Evolutionary conservation across 2,329 filamentous ascomycete genomes (phyloP).

Genomic region (Scytalidium lignicola): DNA sequence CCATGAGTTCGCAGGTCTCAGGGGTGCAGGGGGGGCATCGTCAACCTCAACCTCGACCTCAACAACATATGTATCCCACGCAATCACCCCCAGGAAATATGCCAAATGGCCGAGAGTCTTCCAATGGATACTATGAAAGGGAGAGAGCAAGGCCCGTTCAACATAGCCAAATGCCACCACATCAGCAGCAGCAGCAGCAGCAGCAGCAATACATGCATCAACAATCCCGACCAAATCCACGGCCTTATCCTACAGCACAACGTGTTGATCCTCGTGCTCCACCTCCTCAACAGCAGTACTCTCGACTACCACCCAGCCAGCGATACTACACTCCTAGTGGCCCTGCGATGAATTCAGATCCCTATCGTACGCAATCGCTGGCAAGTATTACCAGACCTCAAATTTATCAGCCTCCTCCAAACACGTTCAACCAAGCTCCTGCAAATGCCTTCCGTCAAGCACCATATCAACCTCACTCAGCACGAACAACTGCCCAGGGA

Average conservation of each 20-base stretch:
- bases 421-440: conserved; percentile 59
- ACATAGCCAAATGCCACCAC: conserved; percentile 8
- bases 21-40: conserved; percentile 52
- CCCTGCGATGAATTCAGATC: conserved; percentile 76
- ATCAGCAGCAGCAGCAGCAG: conserved; percentile 35
- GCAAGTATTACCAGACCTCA: conserved; percentile 70
- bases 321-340: conserved; percentile 50
- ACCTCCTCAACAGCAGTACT: conserved; percentile 37
- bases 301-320: conserved; percentile 43
- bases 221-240: conserved; percentile 56
- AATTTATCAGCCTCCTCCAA: conserved; percentile 60
- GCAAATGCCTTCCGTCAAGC: conserved; percentile 75
- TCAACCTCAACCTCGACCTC: conserved; percentile 55
- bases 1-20: conserved; percentile 48
- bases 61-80: conserved; percentile 32
- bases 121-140: conserved; percentile 46
- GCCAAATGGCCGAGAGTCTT: conserved; percentile 31
- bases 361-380: conserved; percentile 89
- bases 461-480: conserved; percentile 60
- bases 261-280: conserved; percentile 29
- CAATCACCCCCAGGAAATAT: conserved; percentile 15
- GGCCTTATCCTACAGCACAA: conserved; percentile 65
- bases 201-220: conserved; percentile 55
- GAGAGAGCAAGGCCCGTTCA: conserved; percentile 27
- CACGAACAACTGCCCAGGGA: conserved; percentile 85